phyloP scores from a whole-genome alignment of 202 grass and related monocot genomes.

The Setaria italica region DNA sequence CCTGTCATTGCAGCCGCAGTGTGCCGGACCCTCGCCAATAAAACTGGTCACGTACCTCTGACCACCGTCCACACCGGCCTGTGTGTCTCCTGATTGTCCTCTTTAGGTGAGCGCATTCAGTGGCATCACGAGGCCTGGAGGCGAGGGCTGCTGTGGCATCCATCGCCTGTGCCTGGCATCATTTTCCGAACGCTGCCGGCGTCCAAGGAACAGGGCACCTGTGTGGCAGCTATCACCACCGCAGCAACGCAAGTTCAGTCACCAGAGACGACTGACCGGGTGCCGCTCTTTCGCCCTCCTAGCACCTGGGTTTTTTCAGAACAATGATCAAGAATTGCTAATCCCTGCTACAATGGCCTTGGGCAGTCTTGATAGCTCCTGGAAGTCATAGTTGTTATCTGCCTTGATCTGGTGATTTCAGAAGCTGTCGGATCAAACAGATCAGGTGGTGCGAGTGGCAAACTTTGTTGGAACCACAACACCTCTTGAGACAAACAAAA shows the following conservation, averaged over 20 bases:
- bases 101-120: slow-evolving; percentile 23
- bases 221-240: background rate
- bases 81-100: background rate
- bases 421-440: background rate
- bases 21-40: slow-evolving; percentile 19
- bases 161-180: background rate
- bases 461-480: background rate
- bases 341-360: background rate
- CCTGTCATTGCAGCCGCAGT: background rate
- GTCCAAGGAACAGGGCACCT: background rate
- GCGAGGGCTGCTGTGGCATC: background rate
- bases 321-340: background rate
- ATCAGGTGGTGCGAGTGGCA: background rate
- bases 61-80: background rate
- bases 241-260: background rate
- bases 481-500: background rate
- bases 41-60: slow-evolving; percentile 28
- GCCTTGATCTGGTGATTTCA: background rate
- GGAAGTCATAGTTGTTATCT: background rate
- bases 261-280: background rate
- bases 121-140: slow-evolving; percentile 17
- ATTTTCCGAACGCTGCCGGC: background rate
- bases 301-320: background rate
- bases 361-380: background rate
- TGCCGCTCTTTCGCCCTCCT: background rate